Conservation (phyloP, 2,329 filamentous ascomycete species). For the Hymenoscyphus linearis region DNA sequence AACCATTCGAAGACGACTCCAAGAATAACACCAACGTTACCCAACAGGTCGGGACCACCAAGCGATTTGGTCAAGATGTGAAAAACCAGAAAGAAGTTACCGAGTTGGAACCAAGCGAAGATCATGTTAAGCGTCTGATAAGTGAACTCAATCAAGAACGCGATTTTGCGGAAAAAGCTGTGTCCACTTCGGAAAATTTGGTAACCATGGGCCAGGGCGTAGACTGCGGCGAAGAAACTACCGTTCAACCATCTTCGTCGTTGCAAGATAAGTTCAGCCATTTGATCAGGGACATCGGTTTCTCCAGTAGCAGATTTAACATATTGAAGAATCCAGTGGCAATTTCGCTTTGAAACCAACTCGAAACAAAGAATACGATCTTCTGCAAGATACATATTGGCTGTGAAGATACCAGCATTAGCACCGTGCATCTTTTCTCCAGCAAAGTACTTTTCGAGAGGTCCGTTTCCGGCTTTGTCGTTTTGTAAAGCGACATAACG, state of each 20-base stretch:
- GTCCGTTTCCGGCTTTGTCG: conserved; percentile 89
- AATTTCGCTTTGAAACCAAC: conserved; percentile 94
- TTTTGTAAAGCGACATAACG: conserved; percentile 92
- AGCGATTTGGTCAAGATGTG: conserved; percentile 90
- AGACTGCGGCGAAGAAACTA: conserved; percentile 95
- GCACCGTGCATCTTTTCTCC: conserved; percentile 89
- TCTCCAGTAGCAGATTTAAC: conserved; percentile 97
- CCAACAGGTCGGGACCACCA: conserved; percentile 62
- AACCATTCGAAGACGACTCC: conserved; percentile 94
- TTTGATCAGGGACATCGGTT: conserved; percentile 91
- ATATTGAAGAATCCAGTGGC: conserved; percentile 95
- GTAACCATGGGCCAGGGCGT: conserved; percentile 91
- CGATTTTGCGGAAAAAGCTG: conserved; percentile 77
- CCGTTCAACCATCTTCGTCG: conserved; percentile 96
- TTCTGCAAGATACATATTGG: conserved; percentile 98
- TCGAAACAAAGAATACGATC: conserved; percentile 99
- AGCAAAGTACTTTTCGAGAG: conserved; percentile 92
- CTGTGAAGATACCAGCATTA: conserved; percentile 92
- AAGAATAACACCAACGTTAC: conserved; percentile 71
- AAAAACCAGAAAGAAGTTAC: conserved; percentile 99
- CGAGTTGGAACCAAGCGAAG: conserved; percentile 97
- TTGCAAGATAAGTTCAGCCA: conserved; percentile 92
- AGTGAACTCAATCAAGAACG: conserved; percentile 86
- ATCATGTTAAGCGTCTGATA: conserved; percentile 97
- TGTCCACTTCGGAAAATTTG: conserved; percentile 94